Base-by-base conservation (phyloP, 441 rosid genomes). In the Pelargonium fulgidum region DNA sequence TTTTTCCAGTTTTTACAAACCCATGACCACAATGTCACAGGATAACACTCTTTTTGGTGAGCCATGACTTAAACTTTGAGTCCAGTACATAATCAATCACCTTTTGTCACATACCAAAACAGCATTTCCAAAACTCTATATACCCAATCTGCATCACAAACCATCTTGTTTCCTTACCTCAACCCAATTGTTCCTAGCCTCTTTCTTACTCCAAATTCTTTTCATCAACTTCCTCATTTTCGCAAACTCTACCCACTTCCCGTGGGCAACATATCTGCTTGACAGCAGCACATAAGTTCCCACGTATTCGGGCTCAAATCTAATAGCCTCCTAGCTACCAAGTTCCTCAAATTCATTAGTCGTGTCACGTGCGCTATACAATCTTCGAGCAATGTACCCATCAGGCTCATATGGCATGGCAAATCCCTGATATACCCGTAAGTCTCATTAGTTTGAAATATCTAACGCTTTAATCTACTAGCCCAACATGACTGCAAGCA, bases 401-500 rank as follows among this genome's bases (percentile, higher is more conserved):
- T 87, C 87, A 6, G 97, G 86, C 48, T 77, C 72, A 73, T 85
- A 89, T 0, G 96, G 96, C 96, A 89, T 92, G 47, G 87, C 83
- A 94, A 82, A 85, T 92, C 98, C 45, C 89, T 95, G 7, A 80
- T 87, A 79, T 97, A 89, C 45, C 93, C 92, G 45, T 92, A 92
- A 20, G 87, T 82, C 78, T 70, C 91, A 94, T 90, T 36, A 72
- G 80, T 70, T 81, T 72, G 62, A 89, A 92, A 76, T 86, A 90
- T 71, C 74, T 84, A 72, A 93, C 71, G 36, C 99, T 97, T 75
- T 86, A 89, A 68, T 85, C 96, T 52, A 91, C 88, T 2, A 93
- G 69, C 67, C 99, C 96, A 20, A 92, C 90, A 78, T 93, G 97
- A 75, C 96, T 88, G 45, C 99, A 94, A 14, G 94, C 96, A 45